phyloP scores from a whole-genome alignment of 169 alveolate species.

The Plasmodium gallinaceum region DNA sequence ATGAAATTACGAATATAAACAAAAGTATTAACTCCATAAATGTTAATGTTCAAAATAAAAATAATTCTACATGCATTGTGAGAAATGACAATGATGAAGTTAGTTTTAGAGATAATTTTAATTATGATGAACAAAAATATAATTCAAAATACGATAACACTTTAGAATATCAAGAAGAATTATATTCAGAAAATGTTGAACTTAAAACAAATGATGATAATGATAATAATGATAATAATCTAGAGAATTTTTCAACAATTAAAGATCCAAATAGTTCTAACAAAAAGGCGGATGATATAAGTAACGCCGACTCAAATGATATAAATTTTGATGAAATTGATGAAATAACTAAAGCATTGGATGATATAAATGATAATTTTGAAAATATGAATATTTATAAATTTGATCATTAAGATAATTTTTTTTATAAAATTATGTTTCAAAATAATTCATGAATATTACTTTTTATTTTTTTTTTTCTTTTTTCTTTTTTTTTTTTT shows the following conservation, averaged over 20 bases:
- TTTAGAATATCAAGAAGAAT: background rate
- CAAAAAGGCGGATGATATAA: background rate
- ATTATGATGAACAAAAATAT: background rate
- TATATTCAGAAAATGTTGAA: background rate
- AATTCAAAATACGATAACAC: background rate
- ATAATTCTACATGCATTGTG: no score
- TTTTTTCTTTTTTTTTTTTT: conserved; percentile 6
- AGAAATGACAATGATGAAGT: no score
- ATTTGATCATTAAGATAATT: conserved; percentile 27
- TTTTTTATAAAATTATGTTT: background rate
- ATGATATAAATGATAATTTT: conserved; percentile 58
- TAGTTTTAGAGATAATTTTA: background rate
- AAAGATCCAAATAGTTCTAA: background rate
- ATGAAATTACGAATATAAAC: no score
- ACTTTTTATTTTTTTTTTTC: background rate
- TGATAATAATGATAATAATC: background rate
- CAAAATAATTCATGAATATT: background rate
- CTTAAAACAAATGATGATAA: conserved; percentile 7
- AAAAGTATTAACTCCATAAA: no score
- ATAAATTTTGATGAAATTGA: conserved; percentile 69
- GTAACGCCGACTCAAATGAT: conserved; percentile 37
- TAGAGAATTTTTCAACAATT: background rate
- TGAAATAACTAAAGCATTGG: conserved; percentile 71
- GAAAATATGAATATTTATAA: conserved; percentile 74
- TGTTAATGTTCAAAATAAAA: no score